Evolutionary conservation across 2,329 filamentous ascomycete species (phyloP), one percentile per base, ranked within the genome.

Genomic region (Emydomyces testavorans): DNA sequence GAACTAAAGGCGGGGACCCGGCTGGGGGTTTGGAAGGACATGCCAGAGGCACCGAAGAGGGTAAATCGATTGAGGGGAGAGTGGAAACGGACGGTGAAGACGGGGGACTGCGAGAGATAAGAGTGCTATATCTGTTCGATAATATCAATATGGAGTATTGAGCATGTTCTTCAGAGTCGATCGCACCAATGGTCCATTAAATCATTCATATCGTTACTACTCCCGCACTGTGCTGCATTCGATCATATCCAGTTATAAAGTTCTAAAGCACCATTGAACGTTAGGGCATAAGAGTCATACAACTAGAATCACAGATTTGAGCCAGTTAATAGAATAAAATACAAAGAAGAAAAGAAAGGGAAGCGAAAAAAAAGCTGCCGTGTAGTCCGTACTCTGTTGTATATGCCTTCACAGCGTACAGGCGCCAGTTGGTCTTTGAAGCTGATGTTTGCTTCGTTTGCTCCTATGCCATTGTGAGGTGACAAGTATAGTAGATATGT

Each of bases 1-100:
- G 78, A 76, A 53, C 69, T 70, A 61, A 85, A 84, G 57, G 79
- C 78, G 47, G 82, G 82, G n/a, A 81, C 73, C 67, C 83, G 79
- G 62, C 76, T 78, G 13, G 83, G 82, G 31, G 83, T 68, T 41
- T 76, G 71, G 67, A 85, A 87, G 40, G 69, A 64, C 66, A 68
- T 69, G 6, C 37, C 29, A n/a, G 35, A 31, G 5, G 15, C 39
- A 29, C n/a, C 10, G 6, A 7, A 26, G 8, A 8, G n/a, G n/a
- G n/a, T n/a, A n/a, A n/a, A n/a, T n/a, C n/a, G n/a, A n/a, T n/a
- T n/a, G n/a, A n/a, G n/a, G n/a, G n/a, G n/a, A n/a, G n/a, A n/a
- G n/a, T n/a, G n/a, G n/a, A n/a, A n/a, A n/a, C n/a, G n/a, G n/a
- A n/a, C n/a, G n/a, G n/a, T n/a, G n/a, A n/a, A n/a, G n/a, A n/a